Evolutionary conservation across 768 basidiomycete species (phyloP), one percentile per base, ranked within the genome.

Genomic region (Russula lepida): DNA sequence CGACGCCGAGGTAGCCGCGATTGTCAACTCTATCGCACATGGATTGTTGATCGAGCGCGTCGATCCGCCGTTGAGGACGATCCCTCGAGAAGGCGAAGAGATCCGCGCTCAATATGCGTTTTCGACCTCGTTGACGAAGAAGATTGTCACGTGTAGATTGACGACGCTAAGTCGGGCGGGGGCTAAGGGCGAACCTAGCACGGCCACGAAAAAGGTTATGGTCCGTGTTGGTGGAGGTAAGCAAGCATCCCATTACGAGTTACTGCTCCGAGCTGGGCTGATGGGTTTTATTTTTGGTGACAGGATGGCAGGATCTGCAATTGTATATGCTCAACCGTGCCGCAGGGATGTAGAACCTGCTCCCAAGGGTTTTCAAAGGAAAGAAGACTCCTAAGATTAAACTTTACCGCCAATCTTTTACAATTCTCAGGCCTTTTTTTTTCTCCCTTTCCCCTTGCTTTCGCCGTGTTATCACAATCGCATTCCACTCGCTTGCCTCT

Each of bases 31-130:
- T 9, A 82, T 89, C 51, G 76, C 85, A 12, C 92, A 95, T 67
- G 86, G 88, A 13, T 75, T 95, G 62, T 70, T 85, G 23, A 78
- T 94, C 56, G 86, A 89, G 68, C 84, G 93, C 3, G 77, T 93
- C 19, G 93, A 95, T 69, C 84, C 90, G 19, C 89, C 84, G 9
- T 69, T 93, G 66, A 81, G 77, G 66, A 77, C 73, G 57, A 70
- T 81, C 12, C 88, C 87, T 23, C 82, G 81, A 66, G 84, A 84
- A 56, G 86, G 86, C 27, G 85, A 89, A 71, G 91, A 93, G 72
- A 77, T 91, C 67, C 82, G 84, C 68, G 92, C 91, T 7, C 84
- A 89, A 70, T 95, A 94, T 74, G 83, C 86, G 37, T 85, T 94
- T 70, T 83, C 88, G 64, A 92, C 83, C 66, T 71, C 83, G 63